phyloP scores from a whole-genome alignment of 169 alveolate genomes.

The Plasmodium vivax region DNA sequence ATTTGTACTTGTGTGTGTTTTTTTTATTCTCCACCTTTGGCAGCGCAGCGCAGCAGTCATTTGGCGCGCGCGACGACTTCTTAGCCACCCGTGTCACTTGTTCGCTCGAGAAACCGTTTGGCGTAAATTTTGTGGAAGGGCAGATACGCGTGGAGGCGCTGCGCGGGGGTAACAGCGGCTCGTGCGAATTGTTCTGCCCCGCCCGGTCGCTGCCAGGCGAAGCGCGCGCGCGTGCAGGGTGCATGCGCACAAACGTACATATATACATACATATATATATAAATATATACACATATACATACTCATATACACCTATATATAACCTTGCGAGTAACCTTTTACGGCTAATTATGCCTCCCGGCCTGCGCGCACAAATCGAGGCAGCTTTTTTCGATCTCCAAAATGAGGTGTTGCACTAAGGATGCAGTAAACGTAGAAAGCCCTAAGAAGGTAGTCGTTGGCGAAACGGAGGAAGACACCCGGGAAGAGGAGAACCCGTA shows the following conservation, averaged over 20 bases:
- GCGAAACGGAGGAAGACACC: background rate
- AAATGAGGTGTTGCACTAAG: conserved; percentile 45
- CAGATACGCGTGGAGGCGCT: background rate
- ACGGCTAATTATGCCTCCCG: background rate
- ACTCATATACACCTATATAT: too few species aligned
- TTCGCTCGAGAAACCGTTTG: background rate
- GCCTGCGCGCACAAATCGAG: background rate
- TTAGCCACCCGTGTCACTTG: background rate
- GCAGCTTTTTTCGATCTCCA: background rate
- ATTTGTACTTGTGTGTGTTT: background rate
- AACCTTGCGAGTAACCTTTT: background rate
- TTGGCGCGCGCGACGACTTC: background rate
- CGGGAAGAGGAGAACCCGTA: background rate
- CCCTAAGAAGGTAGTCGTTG: background rate
- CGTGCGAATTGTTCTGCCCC: background rate
- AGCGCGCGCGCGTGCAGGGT: background rate
- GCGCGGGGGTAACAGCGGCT: background rate
- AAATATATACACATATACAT: background rate
- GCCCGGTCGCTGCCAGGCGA: background rate
- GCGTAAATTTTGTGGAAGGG: background rate
- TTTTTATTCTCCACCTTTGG: background rate
- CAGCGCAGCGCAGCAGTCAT: background rate
- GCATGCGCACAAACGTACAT: background rate
- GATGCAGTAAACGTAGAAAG: conserved; percentile 5
- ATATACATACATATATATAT: background rate